phyloP scores from a whole-genome alignment of 192 early-diverging fungal species.

The Coemansia interrupta region DNA sequence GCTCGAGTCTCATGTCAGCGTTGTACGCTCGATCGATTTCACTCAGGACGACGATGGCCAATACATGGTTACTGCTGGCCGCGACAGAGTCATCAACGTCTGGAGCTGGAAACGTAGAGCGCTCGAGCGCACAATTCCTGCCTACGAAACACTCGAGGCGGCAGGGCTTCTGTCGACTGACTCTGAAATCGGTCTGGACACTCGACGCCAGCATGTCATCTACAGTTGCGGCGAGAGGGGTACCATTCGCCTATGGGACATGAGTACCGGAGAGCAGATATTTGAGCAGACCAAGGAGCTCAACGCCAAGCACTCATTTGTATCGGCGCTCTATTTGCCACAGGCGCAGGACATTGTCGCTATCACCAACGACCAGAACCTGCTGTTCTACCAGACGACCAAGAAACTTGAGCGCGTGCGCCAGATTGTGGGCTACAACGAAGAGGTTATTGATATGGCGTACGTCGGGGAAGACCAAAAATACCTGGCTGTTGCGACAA shows the following conservation, averaged over 20 bases:
- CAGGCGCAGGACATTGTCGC: conserved; percentile 60
- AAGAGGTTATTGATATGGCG: conserved; percentile 86
- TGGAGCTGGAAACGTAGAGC: conserved; percentile 72
- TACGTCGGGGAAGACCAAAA: conserved; percentile 71
- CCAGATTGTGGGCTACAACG: conserved; percentile 93
- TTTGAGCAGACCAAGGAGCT: conserved; percentile 63
- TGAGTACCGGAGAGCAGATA: conserved; percentile 67
- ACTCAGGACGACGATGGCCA: conserved; percentile 58
- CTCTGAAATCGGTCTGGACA: conserved; percentile 35
- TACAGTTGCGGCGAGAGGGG: conserved; percentile 87
- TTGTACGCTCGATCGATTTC: conserved; percentile 86
- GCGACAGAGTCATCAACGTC: conserved; percentile 88
- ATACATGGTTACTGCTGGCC: conserved; percentile 74
- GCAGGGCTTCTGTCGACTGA: conserved; percentile 66
- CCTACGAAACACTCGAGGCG: conserved; percentile 84
- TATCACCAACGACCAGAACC: conserved; percentile 88
- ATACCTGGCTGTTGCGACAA: conserved; percentile 85
- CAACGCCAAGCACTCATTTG: conserved; percentile 75
- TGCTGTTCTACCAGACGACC: conserved; percentile 69
- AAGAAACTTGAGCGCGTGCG: conserved; percentile 59
- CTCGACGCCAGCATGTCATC: conserved; percentile 53
- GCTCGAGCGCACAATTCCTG: conserved; percentile 76
- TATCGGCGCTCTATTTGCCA: conserved; percentile 63
- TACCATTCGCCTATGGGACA: conserved; percentile 82
- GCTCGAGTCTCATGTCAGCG: conserved; percentile 81